phyloP scores from a whole-genome alignment of 192 early-diverging fungal species.

The Backusella mclennaniae region DNA sequence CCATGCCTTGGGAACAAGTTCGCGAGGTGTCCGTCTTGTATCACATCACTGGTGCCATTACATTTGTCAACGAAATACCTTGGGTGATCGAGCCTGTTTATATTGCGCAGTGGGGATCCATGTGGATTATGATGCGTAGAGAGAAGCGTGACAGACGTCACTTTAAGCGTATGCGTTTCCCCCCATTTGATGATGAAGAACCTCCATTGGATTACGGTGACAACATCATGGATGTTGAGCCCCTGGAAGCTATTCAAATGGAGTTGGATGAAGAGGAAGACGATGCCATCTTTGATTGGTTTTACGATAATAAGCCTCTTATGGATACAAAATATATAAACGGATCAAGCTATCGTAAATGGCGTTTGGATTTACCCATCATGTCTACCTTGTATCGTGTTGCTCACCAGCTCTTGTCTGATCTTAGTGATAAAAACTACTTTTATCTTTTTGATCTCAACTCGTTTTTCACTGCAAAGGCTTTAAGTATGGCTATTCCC shows the following conservation, averaged over 20 bases:
- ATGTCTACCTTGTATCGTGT: slow-evolving; percentile 95
- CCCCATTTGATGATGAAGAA: slow-evolving; percentile 99
- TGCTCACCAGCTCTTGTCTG: slow-evolving; percentile 90
- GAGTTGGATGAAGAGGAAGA: slow-evolving; percentile 97
- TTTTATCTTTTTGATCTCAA: slow-evolving; percentile 97
- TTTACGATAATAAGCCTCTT: slow-evolving; percentile 96
- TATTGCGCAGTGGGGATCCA: slow-evolving; percentile 98
- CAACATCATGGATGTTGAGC: slow-evolving; percentile 97
- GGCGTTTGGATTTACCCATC: slow-evolving; percentile 88
- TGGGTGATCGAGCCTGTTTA: slow-evolving; percentile 98
- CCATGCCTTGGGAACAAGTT: slow-evolving; percentile 99
- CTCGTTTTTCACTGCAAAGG: slow-evolving; percentile 96
- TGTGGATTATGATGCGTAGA: slow-evolving; percentile 99
- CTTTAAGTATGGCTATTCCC: slow-evolving; percentile 96
- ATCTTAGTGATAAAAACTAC: slow-evolving; percentile 94
- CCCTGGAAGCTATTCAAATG: slow-evolving; percentile 98
- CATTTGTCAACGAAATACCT: slow-evolving; percentile 95
- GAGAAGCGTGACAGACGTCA: slow-evolving; percentile 97
- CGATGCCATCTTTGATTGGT: slow-evolving; percentile 87
- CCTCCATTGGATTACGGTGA: slow-evolving; percentile 98
- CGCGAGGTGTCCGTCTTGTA: slow-evolving; percentile 96
- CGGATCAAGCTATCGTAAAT: slow-evolving; percentile 85
- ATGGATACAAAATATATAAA: slow-evolving; percentile 74
- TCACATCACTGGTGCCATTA: slow-evolving; percentile 98
- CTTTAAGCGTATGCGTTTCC: slow-evolving; percentile 99